These are phyloP conservation scores for Lagerstroemia speciosa DNA, from an alignment of 345 rosid species.

Conservation along the genomic window DNA sequence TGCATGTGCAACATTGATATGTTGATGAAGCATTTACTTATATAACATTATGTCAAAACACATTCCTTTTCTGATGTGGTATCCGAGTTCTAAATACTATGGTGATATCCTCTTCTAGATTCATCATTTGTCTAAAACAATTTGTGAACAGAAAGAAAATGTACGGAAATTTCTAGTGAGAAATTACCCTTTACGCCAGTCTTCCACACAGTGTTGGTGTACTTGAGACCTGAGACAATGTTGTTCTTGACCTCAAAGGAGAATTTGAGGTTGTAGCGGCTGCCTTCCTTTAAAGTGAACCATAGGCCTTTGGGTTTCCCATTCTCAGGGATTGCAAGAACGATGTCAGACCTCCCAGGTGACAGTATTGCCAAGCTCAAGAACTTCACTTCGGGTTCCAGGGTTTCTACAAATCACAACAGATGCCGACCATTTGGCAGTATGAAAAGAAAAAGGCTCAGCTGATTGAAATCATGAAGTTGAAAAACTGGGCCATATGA, in stretches of 20 bases:
- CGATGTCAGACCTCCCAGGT: conserved; percentile 60
- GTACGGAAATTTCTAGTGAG: not conserved
- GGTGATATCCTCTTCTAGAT: not conserved
- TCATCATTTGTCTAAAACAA: not conserved
- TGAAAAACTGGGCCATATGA: not conserved
- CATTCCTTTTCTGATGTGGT: not conserved
- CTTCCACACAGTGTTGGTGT: conserved; percentile 75
- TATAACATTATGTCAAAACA: not conserved
- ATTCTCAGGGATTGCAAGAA: conserved; percentile 49
- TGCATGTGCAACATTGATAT: too few species aligned
- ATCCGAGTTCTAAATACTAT: not conserved
- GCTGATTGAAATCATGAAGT: not conserved
- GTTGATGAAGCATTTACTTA: too few species aligned
- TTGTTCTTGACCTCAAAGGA: conserved; percentile 71
- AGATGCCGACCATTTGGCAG: not conserved
- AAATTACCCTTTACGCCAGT: conserved; percentile 55
- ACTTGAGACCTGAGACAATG: conserved; percentile 82
- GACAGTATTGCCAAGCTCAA: conserved; percentile 53
- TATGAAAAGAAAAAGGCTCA: not conserved
- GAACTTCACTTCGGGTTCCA: conserved; percentile 82
- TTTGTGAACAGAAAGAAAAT: not conserved
- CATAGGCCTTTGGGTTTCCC: conserved; percentile 67
- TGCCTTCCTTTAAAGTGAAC: conserved; percentile 89
- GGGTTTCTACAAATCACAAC: conserved; percentile 38
- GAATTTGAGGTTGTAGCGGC: conserved; percentile 60